Conservation (phyloP, 495 filamentous ascomycete genomes). For the Neurospora intermedia region DNA sequence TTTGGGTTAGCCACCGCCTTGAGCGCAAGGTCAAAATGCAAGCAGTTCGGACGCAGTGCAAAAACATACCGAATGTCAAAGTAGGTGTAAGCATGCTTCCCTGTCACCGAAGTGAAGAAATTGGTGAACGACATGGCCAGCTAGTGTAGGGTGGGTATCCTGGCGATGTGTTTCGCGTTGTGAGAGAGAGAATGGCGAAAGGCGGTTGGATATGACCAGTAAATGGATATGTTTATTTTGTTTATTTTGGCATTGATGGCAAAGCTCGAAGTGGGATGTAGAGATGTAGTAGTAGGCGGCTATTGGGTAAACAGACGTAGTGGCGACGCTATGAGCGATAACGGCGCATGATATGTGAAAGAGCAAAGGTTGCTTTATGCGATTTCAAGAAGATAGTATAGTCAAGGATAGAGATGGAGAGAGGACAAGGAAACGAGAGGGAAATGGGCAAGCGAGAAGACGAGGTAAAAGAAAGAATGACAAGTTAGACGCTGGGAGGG, state of each 20-base stretch:
- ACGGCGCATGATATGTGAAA: not conserved
- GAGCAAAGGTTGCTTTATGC: not conserved
- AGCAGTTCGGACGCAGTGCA: not conserved
- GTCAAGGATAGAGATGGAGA: not conserved
- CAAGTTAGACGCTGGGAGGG: not conserved
- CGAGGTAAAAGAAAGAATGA: not conserved
- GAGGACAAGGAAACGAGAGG: not conserved
- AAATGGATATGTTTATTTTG: not conserved
- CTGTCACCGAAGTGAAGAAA: slow-evolving; percentile 34
- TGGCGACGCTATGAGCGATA: not conserved
- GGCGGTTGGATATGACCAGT: not conserved
- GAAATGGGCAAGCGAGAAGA: not conserved
- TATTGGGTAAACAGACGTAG: not conserved
- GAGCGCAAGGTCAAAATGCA: not conserved
- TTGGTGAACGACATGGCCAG: slow-evolving; percentile 40
- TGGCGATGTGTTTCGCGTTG: not conserved
- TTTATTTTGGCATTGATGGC: not conserved
- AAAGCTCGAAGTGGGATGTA: not conserved
- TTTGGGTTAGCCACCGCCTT: not conserved
- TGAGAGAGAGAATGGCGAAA: not conserved
- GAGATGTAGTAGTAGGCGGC: not conserved
- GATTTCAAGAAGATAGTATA: not conserved
- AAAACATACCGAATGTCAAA: slow-evolving; percentile 45
- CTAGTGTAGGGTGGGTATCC: not conserved
- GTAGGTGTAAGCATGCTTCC: slow-evolving; percentile 32